Percentiles rank a stretch among this genome's conserved stretches.
Evolutionary conservation across 2,329 filamentous ascomycete species (phyloP).

Genomic region (Delphinella strobiligena): DNA sequence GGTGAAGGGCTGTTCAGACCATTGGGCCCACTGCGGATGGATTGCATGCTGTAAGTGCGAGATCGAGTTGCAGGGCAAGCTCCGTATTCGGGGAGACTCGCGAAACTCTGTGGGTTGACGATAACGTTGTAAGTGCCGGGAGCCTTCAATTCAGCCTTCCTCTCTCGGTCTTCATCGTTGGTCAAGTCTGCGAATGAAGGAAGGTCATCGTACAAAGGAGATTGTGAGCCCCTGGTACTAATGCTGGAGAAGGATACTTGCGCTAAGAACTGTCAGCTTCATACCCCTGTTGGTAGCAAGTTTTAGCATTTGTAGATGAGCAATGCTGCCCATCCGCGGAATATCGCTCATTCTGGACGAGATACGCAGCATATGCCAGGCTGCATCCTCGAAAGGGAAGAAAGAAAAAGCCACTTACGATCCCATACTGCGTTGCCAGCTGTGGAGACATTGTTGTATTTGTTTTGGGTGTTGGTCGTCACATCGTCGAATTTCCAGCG

Average conservation of each 20-base stretch:
- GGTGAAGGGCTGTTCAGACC: not conserved
- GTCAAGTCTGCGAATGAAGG: conserved; percentile 42
- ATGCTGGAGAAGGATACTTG: conserved; percentile 3
- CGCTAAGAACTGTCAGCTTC: conserved; percentile 3
- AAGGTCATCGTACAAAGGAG: conserved; percentile 30
- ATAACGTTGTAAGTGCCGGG: conserved; percentile 47
- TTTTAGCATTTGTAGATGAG: not conserved
- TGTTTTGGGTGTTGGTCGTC: conserved; percentile 19
- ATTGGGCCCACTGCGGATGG: not conserved
- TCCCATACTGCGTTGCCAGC: conserved; percentile 45
- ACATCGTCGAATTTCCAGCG: conserved; percentile 31
- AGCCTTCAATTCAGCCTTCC: conserved; percentile 37
- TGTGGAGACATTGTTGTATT: conserved; percentile 33
- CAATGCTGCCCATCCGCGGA: too few relatives aligned
- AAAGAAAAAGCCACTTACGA: conserved; percentile 28
- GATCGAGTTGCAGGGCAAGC: not conserved
- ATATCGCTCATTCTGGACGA: too few relatives aligned
- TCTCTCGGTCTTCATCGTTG: conserved; percentile 46
- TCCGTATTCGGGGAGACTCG: conserved; percentile 38
- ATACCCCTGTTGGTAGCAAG: too few relatives aligned
- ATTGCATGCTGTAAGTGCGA: conserved; percentile 1
- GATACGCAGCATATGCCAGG: too few relatives aligned
- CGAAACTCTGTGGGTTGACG: conserved; percentile 43
- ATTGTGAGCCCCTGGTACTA: conserved; percentile 4
- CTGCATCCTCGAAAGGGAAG: not conserved